phyloP scores from a whole-genome alignment of 2,329 filamentous ascomycete genomes.

The Emergomyces pasteurianus region DNA sequence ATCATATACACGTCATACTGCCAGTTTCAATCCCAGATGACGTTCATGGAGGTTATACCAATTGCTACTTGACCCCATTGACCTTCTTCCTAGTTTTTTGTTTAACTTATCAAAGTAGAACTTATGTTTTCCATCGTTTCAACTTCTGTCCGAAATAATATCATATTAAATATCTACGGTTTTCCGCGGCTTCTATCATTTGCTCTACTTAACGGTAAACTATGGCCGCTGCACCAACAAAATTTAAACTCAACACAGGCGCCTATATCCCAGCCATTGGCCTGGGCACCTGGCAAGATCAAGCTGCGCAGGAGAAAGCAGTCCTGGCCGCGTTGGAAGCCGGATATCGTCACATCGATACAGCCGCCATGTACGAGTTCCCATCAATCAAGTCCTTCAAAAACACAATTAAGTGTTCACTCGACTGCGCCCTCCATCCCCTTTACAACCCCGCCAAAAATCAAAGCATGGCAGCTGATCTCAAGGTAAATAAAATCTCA shows the following conservation, averaged over 20 bases:
- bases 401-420: background rate
- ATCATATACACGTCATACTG: background rate
- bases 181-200: no score
- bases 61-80: background rate
- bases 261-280: constrained; percentile 37
- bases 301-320: constrained; percentile 34
- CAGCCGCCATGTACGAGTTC: constrained; percentile 36
- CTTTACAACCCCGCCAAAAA: no score
- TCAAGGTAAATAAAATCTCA: constrained; percentile 8
- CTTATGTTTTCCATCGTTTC: background rate
- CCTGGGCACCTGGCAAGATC: constrained; percentile 45
- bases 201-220: background rate
- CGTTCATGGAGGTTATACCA: background rate
- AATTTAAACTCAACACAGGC: constrained; percentile 37
- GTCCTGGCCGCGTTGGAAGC: constrained; percentile 37
- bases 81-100: background rate
- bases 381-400: background rate
- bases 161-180: no score
- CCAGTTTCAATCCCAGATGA: background rate
- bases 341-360: constrained; percentile 47
- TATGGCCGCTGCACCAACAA: constrained; percentile 18
- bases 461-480: background rate
- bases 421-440: background rate
- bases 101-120: no score
- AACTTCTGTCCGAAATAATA: background rate